A percentile compares a stretch with the other conserved stretches of the same genome.
Evolutionary conservation across 345 rosid genomes (phyloP).

Genomic region (Crucihimalaya himalaica): DNA sequence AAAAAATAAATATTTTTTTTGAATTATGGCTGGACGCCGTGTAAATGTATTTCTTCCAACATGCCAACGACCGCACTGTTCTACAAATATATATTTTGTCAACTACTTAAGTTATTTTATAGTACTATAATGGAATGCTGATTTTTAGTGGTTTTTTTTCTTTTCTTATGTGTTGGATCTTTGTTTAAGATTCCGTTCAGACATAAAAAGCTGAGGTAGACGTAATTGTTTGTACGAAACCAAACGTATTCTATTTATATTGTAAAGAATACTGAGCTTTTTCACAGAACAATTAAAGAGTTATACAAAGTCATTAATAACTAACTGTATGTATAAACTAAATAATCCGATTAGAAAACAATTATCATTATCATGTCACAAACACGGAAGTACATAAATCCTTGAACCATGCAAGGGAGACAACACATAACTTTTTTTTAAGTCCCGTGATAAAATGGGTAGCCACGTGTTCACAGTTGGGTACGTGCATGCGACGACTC

Average conservation of each 20-base stretch:
- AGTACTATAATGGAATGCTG: too few relatives aligned
- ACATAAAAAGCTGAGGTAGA: constrained; percentile 16
- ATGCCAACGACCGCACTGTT: too few relatives aligned
- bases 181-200: constrained; percentile 39
- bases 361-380: constrained; percentile 13
- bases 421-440: background rate
- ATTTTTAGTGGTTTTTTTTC: background rate
- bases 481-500: constrained; percentile 34
- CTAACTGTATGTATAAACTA: background rate
- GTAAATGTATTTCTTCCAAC: too few relatives aligned
- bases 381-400: constrained; percentile 18
- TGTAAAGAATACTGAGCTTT: background rate
- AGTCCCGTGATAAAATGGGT: constrained; percentile 16
- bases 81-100: too few relatives aligned
- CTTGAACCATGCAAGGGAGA: constrained; percentile 31
- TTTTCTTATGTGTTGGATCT: background rate
- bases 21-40: too few relatives aligned
- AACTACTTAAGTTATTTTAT: too few relatives aligned
- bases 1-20: too few relatives aligned
- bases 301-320: background rate
- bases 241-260: background rate
- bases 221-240: constrained; percentile 33
- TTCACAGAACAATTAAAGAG: background rate
- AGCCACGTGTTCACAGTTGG: constrained; percentile 21
- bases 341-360: background rate